These are phyloP conservation scores for Kwoniella sp. DNA, from an alignment of 768 basidiomycete genomes.

Conservation along the genomic window DNA sequence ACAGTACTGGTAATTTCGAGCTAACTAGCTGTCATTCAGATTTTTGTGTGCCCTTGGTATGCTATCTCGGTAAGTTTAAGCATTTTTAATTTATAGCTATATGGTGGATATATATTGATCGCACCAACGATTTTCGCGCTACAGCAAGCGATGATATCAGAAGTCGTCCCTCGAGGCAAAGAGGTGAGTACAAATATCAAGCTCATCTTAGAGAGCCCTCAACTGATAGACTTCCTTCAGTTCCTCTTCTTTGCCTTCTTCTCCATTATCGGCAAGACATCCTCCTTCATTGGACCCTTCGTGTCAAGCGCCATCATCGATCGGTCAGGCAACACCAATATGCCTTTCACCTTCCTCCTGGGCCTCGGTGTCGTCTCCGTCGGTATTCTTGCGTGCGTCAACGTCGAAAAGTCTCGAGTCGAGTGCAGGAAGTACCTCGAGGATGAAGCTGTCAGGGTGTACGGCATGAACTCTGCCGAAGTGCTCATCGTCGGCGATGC, in stretches of 20 bases:
- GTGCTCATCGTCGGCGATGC: constrained; percentile 15
- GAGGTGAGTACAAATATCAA: constrained; percentile 58
- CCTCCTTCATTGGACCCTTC: constrained; percentile 51
- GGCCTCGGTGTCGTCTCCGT: constrained; percentile 42
- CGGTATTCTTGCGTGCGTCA: constrained; percentile 40
- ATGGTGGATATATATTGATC: constrained; percentile 38
- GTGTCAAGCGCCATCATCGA: constrained; percentile 49
- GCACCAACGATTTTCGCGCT: constrained; percentile 6
- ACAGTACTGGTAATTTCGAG: not conserved
- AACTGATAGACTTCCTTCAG: constrained; percentile 15
- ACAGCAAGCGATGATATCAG: constrained; percentile 58
- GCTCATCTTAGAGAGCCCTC: not conserved
- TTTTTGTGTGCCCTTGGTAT: constrained; percentile 82
- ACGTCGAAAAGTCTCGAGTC: constrained; percentile 40
- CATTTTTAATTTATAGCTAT: no score
- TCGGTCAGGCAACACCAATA: constrained; percentile 46
- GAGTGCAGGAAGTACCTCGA: constrained; percentile 50
- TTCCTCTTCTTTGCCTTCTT: constrained; percentile 81
- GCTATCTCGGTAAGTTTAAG: constrained; percentile 68
- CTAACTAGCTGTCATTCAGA: not conserved
- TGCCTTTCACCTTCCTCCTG: constrained; percentile 53
- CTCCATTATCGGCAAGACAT: constrained; percentile 63
- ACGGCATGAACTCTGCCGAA: constrained; percentile 22
- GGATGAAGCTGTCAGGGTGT: constrained; percentile 44
- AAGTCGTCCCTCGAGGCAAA: constrained; percentile 82